Conservation (phyloP, 192 early-diverging fungal species). For the Podila minutissima region DNA sequence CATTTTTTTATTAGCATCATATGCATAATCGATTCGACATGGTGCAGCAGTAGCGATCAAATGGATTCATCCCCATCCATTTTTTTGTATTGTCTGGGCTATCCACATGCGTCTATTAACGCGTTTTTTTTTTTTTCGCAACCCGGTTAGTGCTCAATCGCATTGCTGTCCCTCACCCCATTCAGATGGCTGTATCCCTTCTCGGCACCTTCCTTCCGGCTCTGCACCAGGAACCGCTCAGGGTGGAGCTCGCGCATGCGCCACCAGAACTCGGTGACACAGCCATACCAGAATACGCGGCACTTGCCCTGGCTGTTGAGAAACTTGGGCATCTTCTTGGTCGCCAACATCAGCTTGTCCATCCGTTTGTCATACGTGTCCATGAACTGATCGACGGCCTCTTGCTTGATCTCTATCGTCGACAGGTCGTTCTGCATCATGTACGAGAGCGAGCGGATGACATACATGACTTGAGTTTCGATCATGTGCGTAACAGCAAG, state of each 20-base stretch:
- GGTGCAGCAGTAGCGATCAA: no score
- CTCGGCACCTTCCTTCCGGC: background rate
- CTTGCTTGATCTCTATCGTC: conserved; percentile 36
- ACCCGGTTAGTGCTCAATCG: no score
- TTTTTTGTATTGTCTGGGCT: no score
- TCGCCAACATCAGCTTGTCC: conserved; percentile 16
- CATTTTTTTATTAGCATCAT: no score
- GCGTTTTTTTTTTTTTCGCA: no score
- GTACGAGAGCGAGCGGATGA: conserved; percentile 25
- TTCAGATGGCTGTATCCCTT: background rate
- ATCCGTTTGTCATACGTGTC: conserved; percentile 19
- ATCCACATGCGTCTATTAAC: no score
- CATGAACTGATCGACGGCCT: conserved; percentile 32
- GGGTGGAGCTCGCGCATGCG: conserved; percentile 18
- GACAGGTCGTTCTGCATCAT: conserved; percentile 44
- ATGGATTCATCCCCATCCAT: no score
- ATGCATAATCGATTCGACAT: no score
- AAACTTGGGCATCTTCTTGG: conserved; percentile 27
- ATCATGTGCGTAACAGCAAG: conserved; percentile 18
- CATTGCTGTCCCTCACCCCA: no score
- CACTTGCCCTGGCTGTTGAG: conserved; percentile 24
- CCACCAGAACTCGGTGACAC: conserved; percentile 46
- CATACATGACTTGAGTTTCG: conserved; percentile 34
- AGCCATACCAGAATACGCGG: conserved; percentile 36
- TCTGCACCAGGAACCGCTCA: conserved; percentile 10